Conservation (phyloP, 352 stramenopile species). For the Paralagenidium karlingii region DNA sequence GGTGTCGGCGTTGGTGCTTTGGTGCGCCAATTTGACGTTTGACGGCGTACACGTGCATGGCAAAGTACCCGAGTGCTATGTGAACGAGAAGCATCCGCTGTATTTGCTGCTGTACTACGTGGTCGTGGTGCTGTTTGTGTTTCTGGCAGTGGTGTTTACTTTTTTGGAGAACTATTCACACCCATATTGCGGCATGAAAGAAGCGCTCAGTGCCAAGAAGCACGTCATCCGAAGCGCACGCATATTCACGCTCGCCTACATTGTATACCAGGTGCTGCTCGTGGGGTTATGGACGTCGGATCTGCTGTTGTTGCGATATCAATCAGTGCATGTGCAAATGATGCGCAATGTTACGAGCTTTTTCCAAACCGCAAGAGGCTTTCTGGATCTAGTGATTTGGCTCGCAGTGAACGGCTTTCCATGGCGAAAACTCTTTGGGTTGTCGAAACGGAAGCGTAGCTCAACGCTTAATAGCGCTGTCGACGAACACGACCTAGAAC, state of each 20-base stretch:
- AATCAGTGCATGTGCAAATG: not conserved
- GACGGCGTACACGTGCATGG: conserved; percentile 20
- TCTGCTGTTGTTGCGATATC: conserved; percentile 15
- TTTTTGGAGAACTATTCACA: conserved; percentile 63
- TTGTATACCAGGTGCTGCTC: conserved; percentile 72
- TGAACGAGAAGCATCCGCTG: conserved; percentile 55
- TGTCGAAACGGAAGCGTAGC: not conserved
- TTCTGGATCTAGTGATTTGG: conserved; percentile 81
- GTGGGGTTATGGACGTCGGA: conserved; percentile 68
- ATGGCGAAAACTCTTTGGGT: no score
- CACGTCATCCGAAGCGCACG: conserved; percentile 69
- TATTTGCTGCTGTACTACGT: conserved; percentile 65
- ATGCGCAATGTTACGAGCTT: conserved; percentile 55
- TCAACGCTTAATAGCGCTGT: conserved; percentile 25
- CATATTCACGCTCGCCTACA: conserved; percentile 71
- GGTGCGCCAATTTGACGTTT: conserved; percentile 35
- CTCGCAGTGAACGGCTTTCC: conserved; percentile 30
- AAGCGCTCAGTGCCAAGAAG: conserved; percentile 64
- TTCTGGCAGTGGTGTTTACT: conserved; percentile 42
- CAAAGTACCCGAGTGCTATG: conserved; percentile 27
- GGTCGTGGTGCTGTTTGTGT: conserved; percentile 58
- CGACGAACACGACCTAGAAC: not conserved
- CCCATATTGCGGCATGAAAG: conserved; percentile 57
- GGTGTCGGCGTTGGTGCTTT: conserved; percentile 38
- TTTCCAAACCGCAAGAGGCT: conserved; percentile 55